phyloP scores from a whole-genome alignment of 768 basidiomycete species.

The Lactifluus pinguis region DNA sequence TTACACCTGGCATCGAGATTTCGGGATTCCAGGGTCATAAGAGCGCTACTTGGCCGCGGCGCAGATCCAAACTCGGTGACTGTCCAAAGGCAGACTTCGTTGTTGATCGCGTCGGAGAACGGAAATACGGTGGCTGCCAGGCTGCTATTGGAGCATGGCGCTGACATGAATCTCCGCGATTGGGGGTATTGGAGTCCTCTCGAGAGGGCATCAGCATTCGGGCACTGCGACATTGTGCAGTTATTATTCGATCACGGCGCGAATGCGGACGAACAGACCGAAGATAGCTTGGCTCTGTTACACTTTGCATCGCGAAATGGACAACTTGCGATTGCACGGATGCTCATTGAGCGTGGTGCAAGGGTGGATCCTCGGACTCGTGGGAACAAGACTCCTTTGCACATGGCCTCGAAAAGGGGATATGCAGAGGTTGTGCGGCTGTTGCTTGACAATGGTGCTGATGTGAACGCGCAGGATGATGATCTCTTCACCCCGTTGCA shows the following conservation, averaged over 20 bases:
- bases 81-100: background rate
- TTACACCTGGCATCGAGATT: background rate
- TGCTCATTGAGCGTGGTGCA: no score
- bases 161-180: background rate
- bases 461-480: background rate
- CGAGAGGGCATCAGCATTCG: fast-evolving
- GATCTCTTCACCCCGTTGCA: background rate
- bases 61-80: no score
- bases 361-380: no score
- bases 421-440: background rate
- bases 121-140: background rate
- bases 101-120: background rate
- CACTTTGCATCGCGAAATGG: background rate
- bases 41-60: no score
- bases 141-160: background rate
- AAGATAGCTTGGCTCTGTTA: background rate
- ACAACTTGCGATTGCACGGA: no score
- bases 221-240: background rate
- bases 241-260: background rate
- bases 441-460: background rate
- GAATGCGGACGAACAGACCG: background rate
- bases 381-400: no score
- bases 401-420: background rate
- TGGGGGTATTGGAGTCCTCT: background rate
- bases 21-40: no score